Evolutionary conservation across 2,329 filamentous ascomycete species (phyloP), one percentile per base, ranked within the genome.

Genomic region (Incumbomyces lentus): DNA sequence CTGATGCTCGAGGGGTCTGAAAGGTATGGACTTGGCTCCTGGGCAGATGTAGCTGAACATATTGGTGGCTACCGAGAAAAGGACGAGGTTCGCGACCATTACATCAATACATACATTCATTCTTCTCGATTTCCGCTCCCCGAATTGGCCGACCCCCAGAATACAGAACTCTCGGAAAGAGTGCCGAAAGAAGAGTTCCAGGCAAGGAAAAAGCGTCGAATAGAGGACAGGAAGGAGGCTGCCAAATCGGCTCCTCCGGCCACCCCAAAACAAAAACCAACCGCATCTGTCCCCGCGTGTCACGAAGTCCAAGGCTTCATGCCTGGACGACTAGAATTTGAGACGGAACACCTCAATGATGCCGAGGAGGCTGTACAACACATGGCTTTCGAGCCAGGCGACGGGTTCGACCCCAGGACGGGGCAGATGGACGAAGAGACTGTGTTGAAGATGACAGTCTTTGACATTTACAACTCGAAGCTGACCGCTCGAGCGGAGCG

Each of bases 271-370:
- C 89, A 90, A 57, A 96, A 96, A 61, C 92, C 92, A 0, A 96
- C 90, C 0, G 89, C 89, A 7, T 94, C 86, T 69, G 88, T 95
- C 2, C 92, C 92, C 0, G 84, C 88, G 30, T 98, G 92, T 64
- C 92, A 98, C 69, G 92, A 98, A 66, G 92, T 98, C 32, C 88
- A 95, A 65, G 92, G 92, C 2, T 98, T 94, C 64, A 98, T 98
- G 92, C 92, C 92, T 2, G 92, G 92, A 37, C 87, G 92, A 34
- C 68, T 98, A 54, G 92, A 98, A 60, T 98, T 98, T 54, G 92
- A 98, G 71, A 95, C 86, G 0, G 92, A 98, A 59, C 92, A 95
- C 62, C 86, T 90, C 60, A 98, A 98, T 59, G 92, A 98, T 59
- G 92, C 92, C 1, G 92, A 98, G 68, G 93, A 96, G 67, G 90